phyloP scores from a whole-genome alignment of 1,284 basidiomycete genomes.

The Neonothopanus nambi region DNA sequence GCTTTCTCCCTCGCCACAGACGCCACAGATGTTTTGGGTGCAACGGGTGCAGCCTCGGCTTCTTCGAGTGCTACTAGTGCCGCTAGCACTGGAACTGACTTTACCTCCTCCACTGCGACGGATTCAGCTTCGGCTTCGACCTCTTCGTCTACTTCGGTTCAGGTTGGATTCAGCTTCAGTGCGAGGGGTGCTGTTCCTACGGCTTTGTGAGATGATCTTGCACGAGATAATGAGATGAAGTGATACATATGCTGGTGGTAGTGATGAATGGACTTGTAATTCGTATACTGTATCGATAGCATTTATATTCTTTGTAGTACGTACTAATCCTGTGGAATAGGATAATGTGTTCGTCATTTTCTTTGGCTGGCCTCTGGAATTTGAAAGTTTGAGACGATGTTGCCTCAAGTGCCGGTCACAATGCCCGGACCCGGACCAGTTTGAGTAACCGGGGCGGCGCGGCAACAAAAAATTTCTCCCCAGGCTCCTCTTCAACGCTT shows the following conservation, averaged over 20 bases:
- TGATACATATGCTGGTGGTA: not conserved
- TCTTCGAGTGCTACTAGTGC: not conserved
- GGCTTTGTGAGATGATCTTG: not conserved
- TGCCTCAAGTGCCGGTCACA: no score
- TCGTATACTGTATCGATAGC: slow-evolving; percentile 4
- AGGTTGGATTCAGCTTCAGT: slow-evolving; percentile 9
- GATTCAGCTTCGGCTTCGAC: not conserved
- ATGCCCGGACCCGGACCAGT: no score
- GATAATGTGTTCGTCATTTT: no score
- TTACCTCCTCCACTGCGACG: not conserved
- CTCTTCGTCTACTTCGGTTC: not conserved
- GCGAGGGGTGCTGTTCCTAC: not conserved
- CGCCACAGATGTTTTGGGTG: no score
- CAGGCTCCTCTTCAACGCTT: no score
- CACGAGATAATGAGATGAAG: not conserved
- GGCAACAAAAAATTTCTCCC: no score
- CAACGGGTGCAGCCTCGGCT: no score
- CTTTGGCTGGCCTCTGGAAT: no score
- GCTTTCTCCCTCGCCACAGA: not conserved
- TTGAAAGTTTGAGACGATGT: no score
- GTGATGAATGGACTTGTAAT: not conserved
- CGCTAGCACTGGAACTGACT: not conserved
- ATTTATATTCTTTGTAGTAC: not conserved
- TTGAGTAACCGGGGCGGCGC: no score
- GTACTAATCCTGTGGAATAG: no score